Evolutionary conservation across 2,329 filamentous ascomycete genomes (phyloP).

Genomic region (Tolypocladium capitatum): DNA sequence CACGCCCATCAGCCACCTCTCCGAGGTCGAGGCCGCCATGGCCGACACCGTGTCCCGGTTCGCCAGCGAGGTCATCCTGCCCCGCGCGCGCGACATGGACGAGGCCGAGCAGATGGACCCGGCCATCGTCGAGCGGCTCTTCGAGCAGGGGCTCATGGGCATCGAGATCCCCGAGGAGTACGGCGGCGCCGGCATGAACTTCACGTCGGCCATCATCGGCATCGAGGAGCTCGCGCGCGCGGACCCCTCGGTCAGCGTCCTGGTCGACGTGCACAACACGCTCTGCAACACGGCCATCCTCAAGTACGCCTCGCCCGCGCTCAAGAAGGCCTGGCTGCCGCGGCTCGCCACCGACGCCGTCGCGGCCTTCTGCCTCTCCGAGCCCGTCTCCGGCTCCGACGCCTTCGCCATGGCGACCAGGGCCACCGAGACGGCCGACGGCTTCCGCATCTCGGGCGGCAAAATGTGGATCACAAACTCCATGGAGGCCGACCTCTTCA

Average conservation of each 20-base stretch:
- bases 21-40: constrained; percentile 82
- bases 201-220: constrained; percentile 86
- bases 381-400: constrained; percentile 86
- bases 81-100: constrained; percentile 93
- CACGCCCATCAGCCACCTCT: constrained; percentile 85
- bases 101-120: constrained; percentile 93
- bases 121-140: constrained; percentile 74
- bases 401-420: constrained; percentile 91
- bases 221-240: constrained; percentile 94
- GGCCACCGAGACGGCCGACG: constrained; percentile 67
- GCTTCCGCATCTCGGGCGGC: constrained; percentile 76
- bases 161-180: constrained; percentile 96
- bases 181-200: constrained; percentile 96
- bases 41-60: constrained; percentile 83
- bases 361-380: constrained; percentile 83
- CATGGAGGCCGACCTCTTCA: constrained; percentile 86
- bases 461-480: constrained; percentile 99
- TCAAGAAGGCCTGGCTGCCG: constrained; percentile 83
- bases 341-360: constrained; percentile 80
- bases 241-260: constrained; percentile 85
- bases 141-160: constrained; percentile 95
- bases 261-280: constrained; percentile 97
- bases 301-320: constrained; percentile 64
- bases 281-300: constrained; percentile 88
- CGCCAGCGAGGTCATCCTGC: constrained; percentile 74